These are phyloP conservation scores for Straminergon stramineum DNA, from an alignment of 225 moss, liverwort and hornwort genomes.

Conservation along the genomic window DNA sequence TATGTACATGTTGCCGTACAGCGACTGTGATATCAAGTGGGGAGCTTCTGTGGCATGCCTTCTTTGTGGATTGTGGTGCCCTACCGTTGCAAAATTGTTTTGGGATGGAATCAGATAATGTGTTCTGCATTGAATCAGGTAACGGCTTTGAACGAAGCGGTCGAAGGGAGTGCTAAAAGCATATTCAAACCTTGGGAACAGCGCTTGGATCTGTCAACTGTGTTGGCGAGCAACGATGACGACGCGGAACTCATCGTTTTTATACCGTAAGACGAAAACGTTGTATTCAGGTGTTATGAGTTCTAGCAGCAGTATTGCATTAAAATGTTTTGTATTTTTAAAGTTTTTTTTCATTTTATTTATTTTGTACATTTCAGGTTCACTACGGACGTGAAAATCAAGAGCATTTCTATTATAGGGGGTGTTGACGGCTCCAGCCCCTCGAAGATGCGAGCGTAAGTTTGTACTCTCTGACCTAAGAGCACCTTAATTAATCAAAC, in stretches of 20 bases:
- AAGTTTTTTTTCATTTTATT: neutral
- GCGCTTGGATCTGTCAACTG: conserved; percentile 58
- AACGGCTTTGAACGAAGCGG: conserved; percentile 76
- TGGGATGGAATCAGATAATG: neutral
- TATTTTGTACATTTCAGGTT: conserved; percentile 32
- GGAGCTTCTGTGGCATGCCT: neutral
- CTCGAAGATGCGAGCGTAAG: conserved; percentile 79
- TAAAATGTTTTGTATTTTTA: neutral
- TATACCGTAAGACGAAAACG: conserved; percentile 43
- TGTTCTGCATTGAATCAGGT: conserved; percentile 34
- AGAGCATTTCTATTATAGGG: conserved; percentile 78
- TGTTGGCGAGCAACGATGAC: conserved; percentile 74
- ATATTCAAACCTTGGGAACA: conserved; percentile 81
- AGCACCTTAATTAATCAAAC: neutral
- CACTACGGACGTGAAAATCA: conserved; percentile 84
- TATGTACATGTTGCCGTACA: neutral
- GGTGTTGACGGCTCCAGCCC: conserved; percentile 70
- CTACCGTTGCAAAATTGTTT: neutral
- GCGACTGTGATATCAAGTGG: neutral
- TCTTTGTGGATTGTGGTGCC: neutral
- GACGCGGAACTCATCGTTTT: conserved; percentile 85
- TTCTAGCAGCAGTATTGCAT: neutral
- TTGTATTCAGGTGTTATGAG: neutral
- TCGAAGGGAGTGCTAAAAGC: conserved; percentile 73
- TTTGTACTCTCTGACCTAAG: neutral